These are phyloP conservation scores for Ophiostoma angusticollis DNA, from an alignment of 2,329 filamentous ascomycete genomes.

Conservation along the genomic window DNA sequence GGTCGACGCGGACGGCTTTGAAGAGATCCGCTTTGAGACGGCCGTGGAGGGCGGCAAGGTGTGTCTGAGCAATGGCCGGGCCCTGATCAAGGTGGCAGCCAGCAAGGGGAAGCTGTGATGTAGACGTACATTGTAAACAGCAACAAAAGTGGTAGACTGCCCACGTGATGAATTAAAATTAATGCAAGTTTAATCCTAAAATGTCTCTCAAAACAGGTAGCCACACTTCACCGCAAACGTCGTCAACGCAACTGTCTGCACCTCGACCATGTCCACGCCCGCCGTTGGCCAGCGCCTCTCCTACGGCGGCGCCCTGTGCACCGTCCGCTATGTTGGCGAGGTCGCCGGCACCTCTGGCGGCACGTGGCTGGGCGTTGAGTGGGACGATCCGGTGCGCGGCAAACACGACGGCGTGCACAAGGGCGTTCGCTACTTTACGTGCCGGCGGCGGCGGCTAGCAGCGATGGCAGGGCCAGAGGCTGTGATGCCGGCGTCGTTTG, in stretches of 20 bases:
- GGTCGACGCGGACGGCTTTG: constrained; percentile 68
- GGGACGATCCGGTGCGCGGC: constrained; percentile 76
- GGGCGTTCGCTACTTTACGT: constrained; percentile 68
- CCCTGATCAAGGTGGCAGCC: constrained; percentile 54
- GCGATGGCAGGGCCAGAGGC: not conserved
- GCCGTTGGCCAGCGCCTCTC: constrained; percentile 63
- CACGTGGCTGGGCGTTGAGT: constrained; percentile 88
- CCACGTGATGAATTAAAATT: too few relatives aligned
- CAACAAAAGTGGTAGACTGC: too few relatives aligned
- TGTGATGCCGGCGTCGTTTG: constrained; percentile 66
- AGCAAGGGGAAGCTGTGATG: constrained; percentile 55
- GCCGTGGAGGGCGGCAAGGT: constrained; percentile 71
- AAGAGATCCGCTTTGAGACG: constrained; percentile 73
- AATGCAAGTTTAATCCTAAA: too few relatives aligned
- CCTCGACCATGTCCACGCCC: constrained; percentile 29
- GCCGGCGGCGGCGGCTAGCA: constrained; percentile 35
- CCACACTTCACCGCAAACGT: too few relatives aligned
- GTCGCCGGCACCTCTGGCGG: constrained; percentile 68
- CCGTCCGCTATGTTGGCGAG: constrained; percentile 67
- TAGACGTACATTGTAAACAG: too few relatives aligned
- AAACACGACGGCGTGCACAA: constrained; percentile 84
- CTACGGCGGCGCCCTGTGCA: constrained; percentile 66
- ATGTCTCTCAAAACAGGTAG: too few relatives aligned
- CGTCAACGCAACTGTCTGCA: too few relatives aligned
- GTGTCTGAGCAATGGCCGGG: constrained; percentile 75